phyloP scores from a whole-genome alignment of 2,329 filamentous ascomycete genomes.

The Cladosporium sp. region DNA sequence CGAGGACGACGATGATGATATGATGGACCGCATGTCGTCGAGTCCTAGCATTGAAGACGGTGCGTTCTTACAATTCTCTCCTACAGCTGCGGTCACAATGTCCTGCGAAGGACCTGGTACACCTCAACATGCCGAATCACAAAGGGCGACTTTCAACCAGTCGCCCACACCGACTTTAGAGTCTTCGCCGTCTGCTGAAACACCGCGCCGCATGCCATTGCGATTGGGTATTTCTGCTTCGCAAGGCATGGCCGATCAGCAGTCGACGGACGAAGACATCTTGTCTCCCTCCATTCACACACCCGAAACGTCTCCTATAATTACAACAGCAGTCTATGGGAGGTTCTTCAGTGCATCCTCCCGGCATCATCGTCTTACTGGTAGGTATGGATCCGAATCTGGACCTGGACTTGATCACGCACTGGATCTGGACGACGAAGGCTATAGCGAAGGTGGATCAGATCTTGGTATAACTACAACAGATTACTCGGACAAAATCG shows the following conservation, averaged over 20 bases:
- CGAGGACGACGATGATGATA: conserved; percentile 79
- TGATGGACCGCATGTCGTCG: conserved; percentile 98
- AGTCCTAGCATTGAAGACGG: conserved; percentile 99
- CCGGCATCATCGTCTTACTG: conserved; percentile 51
- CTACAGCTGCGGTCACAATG: not conserved
- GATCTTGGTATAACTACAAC: not conserved
- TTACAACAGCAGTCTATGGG: conserved; percentile 13
- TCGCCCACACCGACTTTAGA: conserved; percentile 32
- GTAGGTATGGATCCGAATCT: conserved; percentile 51
- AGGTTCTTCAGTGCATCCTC: conserved; percentile 24
- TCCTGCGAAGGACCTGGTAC: conserved; percentile 6
- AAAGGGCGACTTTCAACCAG: conserved; percentile 35
- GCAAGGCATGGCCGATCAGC: not conserved
- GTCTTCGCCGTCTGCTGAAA: conserved; percentile 47
- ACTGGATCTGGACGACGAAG: conserved; percentile 22
- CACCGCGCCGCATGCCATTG: conserved; percentile 42
- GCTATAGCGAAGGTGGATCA: not conserved
- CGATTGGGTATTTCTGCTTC: conserved; percentile 10
- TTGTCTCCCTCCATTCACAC: conserved; percentile 12
- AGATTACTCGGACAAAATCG: not conserved
- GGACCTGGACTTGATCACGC: conserved; percentile 16
- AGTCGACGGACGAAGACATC: not conserved
- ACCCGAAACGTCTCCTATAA: conserved; percentile 13
- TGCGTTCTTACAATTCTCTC: conserved; percentile 61
- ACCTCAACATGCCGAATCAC: conserved; percentile 18